A percentile compares a stretch with the other conserved stretches of the same genome.
phyloP scores from a whole-genome alignment of 306 rosid genomes.

The Quercus ilex region DNA sequence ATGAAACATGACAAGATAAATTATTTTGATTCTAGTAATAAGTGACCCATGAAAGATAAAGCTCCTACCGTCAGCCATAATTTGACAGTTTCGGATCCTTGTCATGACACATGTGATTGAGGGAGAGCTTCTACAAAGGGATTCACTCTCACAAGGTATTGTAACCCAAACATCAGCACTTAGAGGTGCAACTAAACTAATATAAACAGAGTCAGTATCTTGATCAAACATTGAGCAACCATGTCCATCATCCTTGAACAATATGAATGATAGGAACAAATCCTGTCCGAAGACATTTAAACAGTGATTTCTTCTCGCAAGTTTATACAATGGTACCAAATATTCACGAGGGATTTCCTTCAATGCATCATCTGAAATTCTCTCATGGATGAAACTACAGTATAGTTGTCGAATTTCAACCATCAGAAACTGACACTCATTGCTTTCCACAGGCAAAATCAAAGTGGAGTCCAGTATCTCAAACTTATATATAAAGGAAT shows the following conservation, averaged over 20 bases:
- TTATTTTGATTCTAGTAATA: constrained; percentile 1
- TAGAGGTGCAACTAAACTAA: constrained; percentile 53
- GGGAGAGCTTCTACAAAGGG: constrained; percentile 30
- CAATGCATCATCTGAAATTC: constrained; percentile 40
- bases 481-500: constrained; percentile 53
- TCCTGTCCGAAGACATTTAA: constrained; percentile 73
- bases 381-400: constrained; percentile 44
- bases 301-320: constrained; percentile 53
- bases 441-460: constrained; percentile 65
- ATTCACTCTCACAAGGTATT: constrained; percentile 50
- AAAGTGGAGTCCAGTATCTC: constrained; percentile 80
- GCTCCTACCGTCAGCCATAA: constrained; percentile 62
- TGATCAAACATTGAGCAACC: constrained; percentile 31
- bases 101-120: constrained; percentile 51
- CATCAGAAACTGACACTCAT: constrained; percentile 64
- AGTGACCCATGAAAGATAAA: constrained; percentile 15
- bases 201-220: constrained; percentile 31
- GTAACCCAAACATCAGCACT: constrained; percentile 86
- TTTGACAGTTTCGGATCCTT: constrained; percentile 54
- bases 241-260: constrained; percentile 40
- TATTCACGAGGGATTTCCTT: constrained; percentile 55
- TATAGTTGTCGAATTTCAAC: constrained; percentile 60
- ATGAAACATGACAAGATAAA: constrained; percentile 16
- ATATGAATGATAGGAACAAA: constrained; percentile 50
- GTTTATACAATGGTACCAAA: constrained; percentile 51